Conservation (phyloP, 2,329 filamentous ascomycete species). For the Fusarium mangiferae region DNA sequence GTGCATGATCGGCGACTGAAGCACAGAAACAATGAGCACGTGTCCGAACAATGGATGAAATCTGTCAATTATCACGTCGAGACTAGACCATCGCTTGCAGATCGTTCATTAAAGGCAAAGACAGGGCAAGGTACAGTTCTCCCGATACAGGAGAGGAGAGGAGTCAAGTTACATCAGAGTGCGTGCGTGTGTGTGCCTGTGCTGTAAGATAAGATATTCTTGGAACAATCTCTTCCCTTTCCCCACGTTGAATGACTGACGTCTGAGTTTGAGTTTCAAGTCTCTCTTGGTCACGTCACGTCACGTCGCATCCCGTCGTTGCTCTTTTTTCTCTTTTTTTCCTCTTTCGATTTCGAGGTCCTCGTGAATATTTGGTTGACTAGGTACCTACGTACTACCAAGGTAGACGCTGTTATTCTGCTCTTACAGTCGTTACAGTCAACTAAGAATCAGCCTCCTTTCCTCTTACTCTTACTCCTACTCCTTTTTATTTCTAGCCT, state of each 20-base stretch:
- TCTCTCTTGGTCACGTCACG: conserved; percentile 3
- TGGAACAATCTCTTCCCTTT: conserved; percentile 22
- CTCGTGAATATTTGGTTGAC: conserved; percentile 9
- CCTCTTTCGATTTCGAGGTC: neutral
- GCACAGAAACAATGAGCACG: conserved; percentile 30
- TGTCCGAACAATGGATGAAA: conserved; percentile 9
- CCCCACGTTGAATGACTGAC: conserved; percentile 23
- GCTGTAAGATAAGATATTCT: conserved; percentile 5
- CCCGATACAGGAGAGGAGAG: neutral
- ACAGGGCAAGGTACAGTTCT: neutral
- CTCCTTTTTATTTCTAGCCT: conserved; percentile 3
- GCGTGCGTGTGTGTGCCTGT: neutral
- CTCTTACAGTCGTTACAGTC: neutral
- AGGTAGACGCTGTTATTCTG: neutral
- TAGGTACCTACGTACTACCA: neutral
- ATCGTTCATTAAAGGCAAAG: neutral
- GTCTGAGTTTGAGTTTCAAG: conserved; percentile 4
- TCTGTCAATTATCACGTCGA: conserved; percentile 15
- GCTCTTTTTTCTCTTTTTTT: neutral
- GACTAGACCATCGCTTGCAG: neutral
- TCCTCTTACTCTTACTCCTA: neutral
- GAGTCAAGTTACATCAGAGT: neutral
- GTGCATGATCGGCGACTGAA: conserved; percentile 26
- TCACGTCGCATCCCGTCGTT: neutral
- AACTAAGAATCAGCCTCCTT: conserved; percentile 19